A percentile compares a stretch with the other conserved stretches of the same genome.
Conservation (phyloP, 805 yeast genomes). For the Candida golubevii region DNA sequence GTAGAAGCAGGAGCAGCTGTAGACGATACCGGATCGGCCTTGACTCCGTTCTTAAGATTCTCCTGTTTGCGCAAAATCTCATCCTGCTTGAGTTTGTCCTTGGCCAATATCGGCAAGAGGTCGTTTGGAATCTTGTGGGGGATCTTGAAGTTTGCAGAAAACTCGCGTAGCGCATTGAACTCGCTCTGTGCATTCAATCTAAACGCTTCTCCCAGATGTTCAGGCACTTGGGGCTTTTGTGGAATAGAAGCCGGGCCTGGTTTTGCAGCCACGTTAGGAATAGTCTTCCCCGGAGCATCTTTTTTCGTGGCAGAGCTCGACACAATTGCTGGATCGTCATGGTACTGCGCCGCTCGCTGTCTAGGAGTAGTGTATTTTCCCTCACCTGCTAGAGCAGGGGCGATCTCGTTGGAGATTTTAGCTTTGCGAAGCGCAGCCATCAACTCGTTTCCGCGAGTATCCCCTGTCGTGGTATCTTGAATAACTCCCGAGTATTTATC, state of each 20-base stretch:
- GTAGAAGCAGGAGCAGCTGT: conserved; percentile 7
- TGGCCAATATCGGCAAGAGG: conserved; percentile 63
- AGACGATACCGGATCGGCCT: conserved; percentile 4
- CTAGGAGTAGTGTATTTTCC: conserved; percentile 54
- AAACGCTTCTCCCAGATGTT: conserved; percentile 32
- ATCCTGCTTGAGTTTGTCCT: conserved; percentile 62
- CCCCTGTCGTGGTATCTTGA: conserved; percentile 27
- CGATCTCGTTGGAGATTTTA: conserved; percentile 16
- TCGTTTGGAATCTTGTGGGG: conserved; percentile 58
- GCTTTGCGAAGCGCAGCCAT: conserved; percentile 44
- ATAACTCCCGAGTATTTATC: conserved; percentile 86
- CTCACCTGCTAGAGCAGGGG: conserved; percentile 13
- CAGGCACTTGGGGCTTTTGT: conserved; percentile 6
- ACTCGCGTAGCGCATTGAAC: conserved; percentile 66
- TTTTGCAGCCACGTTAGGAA: conserved; percentile 2
- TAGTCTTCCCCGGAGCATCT: background rate
- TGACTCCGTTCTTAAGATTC: conserved; percentile 4
- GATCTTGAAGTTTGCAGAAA: conserved; percentile 77
- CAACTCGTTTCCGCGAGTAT: conserved; percentile 51
- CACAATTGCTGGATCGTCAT: conserved; percentile 65
- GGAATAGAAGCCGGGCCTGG: conserved; percentile 15
- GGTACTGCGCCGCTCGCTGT: conserved; percentile 48
- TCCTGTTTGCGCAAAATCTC: conserved; percentile 47
- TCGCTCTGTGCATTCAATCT: conserved; percentile 55
- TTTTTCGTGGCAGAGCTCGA: conserved; percentile 43